Percentiles rank a stretch among this genome's conserved stretches.
phyloP scores from a whole-genome alignment of 169 alveolate species.

The Eimeria zaria region DNA sequence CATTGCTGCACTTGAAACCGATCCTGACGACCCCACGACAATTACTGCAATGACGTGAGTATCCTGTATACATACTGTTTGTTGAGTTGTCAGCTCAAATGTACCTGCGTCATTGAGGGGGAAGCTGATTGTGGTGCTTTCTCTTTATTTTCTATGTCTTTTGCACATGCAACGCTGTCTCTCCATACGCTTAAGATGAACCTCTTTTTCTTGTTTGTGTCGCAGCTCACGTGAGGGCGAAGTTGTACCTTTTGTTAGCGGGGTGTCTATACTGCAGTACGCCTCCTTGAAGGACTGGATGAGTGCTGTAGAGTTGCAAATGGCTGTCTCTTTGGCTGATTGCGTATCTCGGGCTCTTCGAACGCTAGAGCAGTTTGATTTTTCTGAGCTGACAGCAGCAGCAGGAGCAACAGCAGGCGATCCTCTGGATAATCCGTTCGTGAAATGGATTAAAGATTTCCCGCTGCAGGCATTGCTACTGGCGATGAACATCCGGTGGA shows the following conservation, averaged over 20 bases:
- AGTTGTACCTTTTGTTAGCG: slow-evolving; percentile 90
- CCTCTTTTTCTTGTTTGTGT: neutral
- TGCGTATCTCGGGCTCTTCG: slow-evolving; percentile 91
- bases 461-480: slow-evolving; percentile 94
- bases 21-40: slow-evolving; percentile 69
- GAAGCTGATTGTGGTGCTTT: neutral
- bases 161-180: neutral
- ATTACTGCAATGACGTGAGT: slow-evolving; percentile 82
- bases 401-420: slow-evolving; percentile 28
- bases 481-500: slow-evolving; percentile 94
- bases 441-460: slow-evolving; percentile 90
- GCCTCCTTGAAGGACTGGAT: slow-evolving; percentile 96
- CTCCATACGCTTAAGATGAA: too few species aligned
- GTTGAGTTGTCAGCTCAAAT: neutral
- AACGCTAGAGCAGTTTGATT: slow-evolving; percentile 75
- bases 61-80: too few species aligned
- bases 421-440: slow-evolving; percentile 25
- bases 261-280: slow-evolving; percentile 91
- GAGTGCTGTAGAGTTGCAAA: slow-evolving; percentile 91
- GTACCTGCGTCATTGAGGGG: neutral
- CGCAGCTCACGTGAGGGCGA: slow-evolving; percentile 88
- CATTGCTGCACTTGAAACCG: slow-evolving; percentile 90
- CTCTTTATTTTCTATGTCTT: neutral
- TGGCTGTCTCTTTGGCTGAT: slow-evolving; percentile 92
- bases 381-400: slow-evolving; percentile 15